Evolutionary conservation across 2,329 filamentous ascomycete species (phyloP).

Genomic region (Xylaria sp.): DNA sequence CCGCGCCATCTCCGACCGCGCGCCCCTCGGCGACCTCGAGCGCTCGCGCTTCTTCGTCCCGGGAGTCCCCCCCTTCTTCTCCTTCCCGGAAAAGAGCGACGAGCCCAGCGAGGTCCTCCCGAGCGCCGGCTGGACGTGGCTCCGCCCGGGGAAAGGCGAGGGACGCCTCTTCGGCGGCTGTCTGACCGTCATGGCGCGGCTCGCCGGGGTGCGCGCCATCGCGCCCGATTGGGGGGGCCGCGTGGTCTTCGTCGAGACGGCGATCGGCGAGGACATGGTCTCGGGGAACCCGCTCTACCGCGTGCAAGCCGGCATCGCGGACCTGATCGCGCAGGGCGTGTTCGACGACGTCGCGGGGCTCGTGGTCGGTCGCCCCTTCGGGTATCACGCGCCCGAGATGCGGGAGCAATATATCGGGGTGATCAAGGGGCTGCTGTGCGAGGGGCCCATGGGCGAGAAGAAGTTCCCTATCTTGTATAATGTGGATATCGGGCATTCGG

Average conservation of each 20-base stretch:
- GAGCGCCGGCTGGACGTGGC: conserved; percentile 52
- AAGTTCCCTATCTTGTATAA: conserved; percentile 56
- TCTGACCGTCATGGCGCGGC: conserved; percentile 54
- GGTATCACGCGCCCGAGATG: conserved; percentile 52
- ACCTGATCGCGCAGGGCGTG: conserved; percentile 55
- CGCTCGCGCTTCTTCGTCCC: conserved; percentile 51
- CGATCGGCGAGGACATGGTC: conserved; percentile 48
- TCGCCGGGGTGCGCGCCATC: conserved; percentile 51
- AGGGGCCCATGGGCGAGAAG: conserved; percentile 47
- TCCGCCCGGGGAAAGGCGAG: conserved; percentile 51
- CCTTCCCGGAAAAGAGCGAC: conserved; percentile 23
- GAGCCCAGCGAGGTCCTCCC: conserved; percentile 47
- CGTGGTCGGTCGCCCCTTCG: conserved; percentile 56
- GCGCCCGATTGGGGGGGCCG: conserved; percentile 53
- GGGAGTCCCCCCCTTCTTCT: conserved; percentile 37
- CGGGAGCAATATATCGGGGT: conserved; percentile 47
- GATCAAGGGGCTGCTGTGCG: conserved; percentile 52
- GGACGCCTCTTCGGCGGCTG: conserved; percentile 60
- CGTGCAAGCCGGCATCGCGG: conserved; percentile 53
- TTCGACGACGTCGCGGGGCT: conserved; percentile 56
- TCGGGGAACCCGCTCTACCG: conserved; percentile 45
- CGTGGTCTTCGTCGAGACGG: conserved; percentile 57
- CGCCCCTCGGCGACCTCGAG: conserved; percentile 49
- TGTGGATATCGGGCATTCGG: conserved; percentile 58
- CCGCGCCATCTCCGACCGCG: conserved; percentile 44